Base-by-base conservation (phyloP, 768 basidiomycete genomes). In the Pulveroboletus sp. region DNA sequence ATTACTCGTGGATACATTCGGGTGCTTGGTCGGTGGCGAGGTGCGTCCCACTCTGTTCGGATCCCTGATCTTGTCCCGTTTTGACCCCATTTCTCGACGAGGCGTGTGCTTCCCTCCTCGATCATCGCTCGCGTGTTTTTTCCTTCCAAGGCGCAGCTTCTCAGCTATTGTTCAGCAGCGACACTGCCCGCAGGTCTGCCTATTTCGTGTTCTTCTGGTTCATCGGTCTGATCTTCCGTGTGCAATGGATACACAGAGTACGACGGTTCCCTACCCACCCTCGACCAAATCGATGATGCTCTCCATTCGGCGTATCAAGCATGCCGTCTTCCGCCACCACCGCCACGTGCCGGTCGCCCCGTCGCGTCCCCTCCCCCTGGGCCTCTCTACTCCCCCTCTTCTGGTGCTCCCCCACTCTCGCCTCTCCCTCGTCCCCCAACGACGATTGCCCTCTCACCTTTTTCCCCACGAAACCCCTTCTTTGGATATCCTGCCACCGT, bases 1-100 rank as follows among this genome's bases (percentile, higher is more conserved):
- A 89, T 66, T 83, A 83, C 59, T 82, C 84, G 1, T 89, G 86
- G 86, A 65, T 80, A 17, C 83, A 89, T 67, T 76, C 80, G 1
- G 79, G 83, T 24, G 65, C 83, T 40, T 89, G 85, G 86, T 77
- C 63, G 41, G 53, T 88, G 49, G 73, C 79, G 49, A 86, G 80
- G 86, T 85, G 55, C 49, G 76, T 73, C 36, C 47, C 43, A 44
- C 51, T 45, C 43, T 21, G 21, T 21, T 21, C 21, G 21, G 21
- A 2, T 47, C 47, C 41, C n/a, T 32, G 27, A 48, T 50, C 37
- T 9, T 31, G 39, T 43, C 18, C 24, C 40, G 17, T 47, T 24
- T 41, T 59, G 39, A 62, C 46, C 10, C 18, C 40, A 35, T 31
- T n/a, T 13, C 9, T 17, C 56, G 14, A 41, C 17, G 55, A 88